Evolutionary conservation across 768 basidiomycete species (phyloP).

Genomic region (Xanthoconium purpureum): DNA sequence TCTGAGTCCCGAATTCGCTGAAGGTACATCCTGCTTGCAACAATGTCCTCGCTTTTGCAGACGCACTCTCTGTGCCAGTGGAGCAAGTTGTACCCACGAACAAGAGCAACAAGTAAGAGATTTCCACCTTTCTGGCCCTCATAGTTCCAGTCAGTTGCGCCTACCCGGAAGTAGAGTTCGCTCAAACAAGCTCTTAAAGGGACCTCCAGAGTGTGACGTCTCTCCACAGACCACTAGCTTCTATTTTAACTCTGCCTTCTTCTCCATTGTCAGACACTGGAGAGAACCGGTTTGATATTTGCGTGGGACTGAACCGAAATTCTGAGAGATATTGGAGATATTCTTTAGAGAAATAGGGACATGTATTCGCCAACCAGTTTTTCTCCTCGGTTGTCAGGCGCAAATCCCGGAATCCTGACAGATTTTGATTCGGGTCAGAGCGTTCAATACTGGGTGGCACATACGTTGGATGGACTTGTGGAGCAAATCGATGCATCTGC

Average conservation of each 20-base stretch:
- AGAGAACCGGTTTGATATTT: slow-evolving; percentile 58
- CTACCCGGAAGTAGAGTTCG: slow-evolving; percentile 80
- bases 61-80: slow-evolving; percentile 71
- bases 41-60: slow-evolving; percentile 63
- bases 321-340: slow-evolving; percentile 77
- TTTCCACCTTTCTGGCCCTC: slow-evolving; percentile 74
- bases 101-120: not conserved
- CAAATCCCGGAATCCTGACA: slow-evolving; percentile 66
- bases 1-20: slow-evolving; percentile 85
- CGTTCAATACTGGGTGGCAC: slow-evolving; percentile 18
- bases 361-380: slow-evolving; percentile 60
- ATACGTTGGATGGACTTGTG: slow-evolving; percentile 55
- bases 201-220: slow-evolving; percentile 94
- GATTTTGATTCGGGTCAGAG: slow-evolving; percentile 25
- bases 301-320: slow-evolving; percentile 69
- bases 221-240: slow-evolving; percentile 67
- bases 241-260: slow-evolving; percentile 68
- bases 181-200: slow-evolving; percentile 90
- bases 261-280: slow-evolving; percentile 50
- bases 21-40: slow-evolving; percentile 64
- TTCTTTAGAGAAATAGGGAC: slow-evolving; percentile 65
- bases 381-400: slow-evolving; percentile 58
- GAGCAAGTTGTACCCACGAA: not conserved
- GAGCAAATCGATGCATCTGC: slow-evolving; percentile 24
- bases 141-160: slow-evolving; percentile 79